Base-by-base conservation (phyloP, 2,329 filamentous ascomycete species). In the Colletotrichum tanaceti region DNA sequence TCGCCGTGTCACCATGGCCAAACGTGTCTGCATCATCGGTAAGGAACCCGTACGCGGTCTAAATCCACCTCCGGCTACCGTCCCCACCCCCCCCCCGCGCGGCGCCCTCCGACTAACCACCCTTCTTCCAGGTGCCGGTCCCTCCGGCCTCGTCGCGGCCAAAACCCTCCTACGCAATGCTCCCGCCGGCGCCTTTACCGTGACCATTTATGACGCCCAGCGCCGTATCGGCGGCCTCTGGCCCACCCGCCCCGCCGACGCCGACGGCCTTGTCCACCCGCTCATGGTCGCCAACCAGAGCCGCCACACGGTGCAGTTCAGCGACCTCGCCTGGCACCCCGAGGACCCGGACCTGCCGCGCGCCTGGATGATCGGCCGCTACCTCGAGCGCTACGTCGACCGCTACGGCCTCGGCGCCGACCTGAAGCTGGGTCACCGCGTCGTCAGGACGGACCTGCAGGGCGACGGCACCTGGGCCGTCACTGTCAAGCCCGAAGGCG, bases 251-350 rank as follows among this genome's bases (percentile, higher is more conserved):
- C 83, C 81, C 61, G 72, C 79, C 2, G 88, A 89, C 62, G 72
- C 70, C n/a, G 79, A 73, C 1, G 84, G 87, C 2, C 79, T 87
- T 46, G 79, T 91, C 18, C 88, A 91, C 70, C 91, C 90, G 10
- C 84, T 91, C 60, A 91, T 92, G 84, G 83, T 87, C 18, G 87
- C 87, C 4, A 97, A 97, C 76, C 88, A 94, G 74, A 94, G 91
- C 79, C 87, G 86, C 53, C 93, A 93, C 77, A 93, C 92, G 0
- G 89, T 96, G 71, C 86, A 87, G 73, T 90, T 90, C 73, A 89
- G 87, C 71, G 93, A 95, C 75, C 77, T 93, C 28, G 86, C 91
- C 6, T 97, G 93, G 93, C 83, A 86, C 3, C 79, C 83, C 5
- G 79, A 78, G 4, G 79, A 83, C 1, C 89, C 90, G 1, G 84